Evolutionary conservation across 2,329 filamentous ascomycete species (phyloP).

Genomic region (Seiridium cupressi): DNA sequence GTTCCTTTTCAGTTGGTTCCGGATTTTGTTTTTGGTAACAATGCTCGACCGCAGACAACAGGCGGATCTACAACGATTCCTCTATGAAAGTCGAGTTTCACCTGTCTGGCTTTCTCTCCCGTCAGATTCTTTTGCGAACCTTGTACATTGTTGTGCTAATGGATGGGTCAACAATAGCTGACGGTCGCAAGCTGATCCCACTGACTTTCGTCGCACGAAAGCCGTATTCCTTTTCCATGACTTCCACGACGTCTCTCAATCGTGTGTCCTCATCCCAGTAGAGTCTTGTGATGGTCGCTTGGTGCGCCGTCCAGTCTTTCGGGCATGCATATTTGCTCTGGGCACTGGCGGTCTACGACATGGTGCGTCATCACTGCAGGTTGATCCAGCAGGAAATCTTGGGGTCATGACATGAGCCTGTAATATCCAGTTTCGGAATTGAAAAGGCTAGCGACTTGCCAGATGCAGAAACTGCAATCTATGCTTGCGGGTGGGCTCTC

Average conservation of each 20-base stretch:
- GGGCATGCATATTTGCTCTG: not conserved
- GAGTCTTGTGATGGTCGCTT: constrained; percentile 15
- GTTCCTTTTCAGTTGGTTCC: not conserved
- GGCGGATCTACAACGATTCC: not conserved
- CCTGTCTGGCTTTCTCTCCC: constrained; percentile 15
- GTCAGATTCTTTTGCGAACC: constrained; percentile 16
- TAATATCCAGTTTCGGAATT: too few species aligned
- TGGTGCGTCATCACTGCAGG: not conserved
- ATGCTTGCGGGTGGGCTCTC: too few species aligned
- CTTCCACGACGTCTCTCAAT: constrained; percentile 15
- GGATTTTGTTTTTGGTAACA: too few species aligned
- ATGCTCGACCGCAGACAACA: constrained; percentile 6
- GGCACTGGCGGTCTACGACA: not conserved
- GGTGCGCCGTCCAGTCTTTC: constrained; percentile 15
- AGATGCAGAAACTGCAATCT: too few species aligned
- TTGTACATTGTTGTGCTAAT: constrained; percentile 8
- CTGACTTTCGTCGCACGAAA: constrained; percentile 18
- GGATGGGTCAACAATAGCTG: not conserved
- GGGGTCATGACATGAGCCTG: too few species aligned
- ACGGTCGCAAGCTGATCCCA: not conserved
- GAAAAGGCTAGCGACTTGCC: too few species aligned
- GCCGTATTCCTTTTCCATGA: constrained; percentile 15
- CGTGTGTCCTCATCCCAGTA: constrained; percentile 17
- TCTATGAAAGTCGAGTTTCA: not conserved
- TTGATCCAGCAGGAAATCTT: too few species aligned